A percentile compares a stretch with the other conserved stretches of the same genome.
phyloP scores from a whole-genome alignment of 768 basidiomycete genomes.

The Clitopilus hobsonii region DNA sequence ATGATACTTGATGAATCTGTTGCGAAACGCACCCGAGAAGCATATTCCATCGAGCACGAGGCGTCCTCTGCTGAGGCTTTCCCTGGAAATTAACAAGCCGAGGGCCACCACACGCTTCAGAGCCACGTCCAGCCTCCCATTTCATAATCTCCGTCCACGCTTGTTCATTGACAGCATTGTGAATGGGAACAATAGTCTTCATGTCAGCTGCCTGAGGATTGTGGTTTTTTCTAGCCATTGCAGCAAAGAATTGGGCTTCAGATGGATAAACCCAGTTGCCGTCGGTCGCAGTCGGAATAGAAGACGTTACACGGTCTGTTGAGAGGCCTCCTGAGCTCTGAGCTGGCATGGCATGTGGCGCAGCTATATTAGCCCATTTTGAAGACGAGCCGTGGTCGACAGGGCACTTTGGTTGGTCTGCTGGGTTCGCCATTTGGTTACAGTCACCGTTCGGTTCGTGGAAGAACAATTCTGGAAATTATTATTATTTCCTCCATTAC shows the following conservation, averaged over 20 bases:
- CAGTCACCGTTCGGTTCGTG: background rate
- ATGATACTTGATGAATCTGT: slow-evolving; percentile 7
- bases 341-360: background rate
- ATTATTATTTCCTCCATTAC: background rate
- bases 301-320: slow-evolving; percentile 74
- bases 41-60: slow-evolving; percentile 77
- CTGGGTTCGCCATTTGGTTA: background rate
- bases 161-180: slow-evolving; percentile 97
- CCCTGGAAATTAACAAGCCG: slow-evolving; percentile 91
- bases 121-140: slow-evolving; percentile 82
- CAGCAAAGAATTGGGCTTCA: slow-evolving; percentile 97
- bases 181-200: slow-evolving; percentile 94
- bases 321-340: slow-evolving; percentile 40
- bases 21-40: slow-evolving; percentile 70
- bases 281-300: slow-evolving; percentile 73
- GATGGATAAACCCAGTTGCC: slow-evolving; percentile 97
- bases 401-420: slow-evolving; percentile 33
- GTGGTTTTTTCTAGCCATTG: slow-evolving; percentile 93
- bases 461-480: background rate
- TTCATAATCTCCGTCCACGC: slow-evolving; percentile 79
- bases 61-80: slow-evolving; percentile 71
- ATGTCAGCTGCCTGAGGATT: slow-evolving; percentile 86
- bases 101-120: slow-evolving; percentile 75
- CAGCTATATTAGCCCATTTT: slow-evolving; percentile 28
- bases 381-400: slow-evolving; percentile 39